phyloP scores from a whole-genome alignment of 179 eudicot genomes.

The Corrigiola litoralis region DNA sequence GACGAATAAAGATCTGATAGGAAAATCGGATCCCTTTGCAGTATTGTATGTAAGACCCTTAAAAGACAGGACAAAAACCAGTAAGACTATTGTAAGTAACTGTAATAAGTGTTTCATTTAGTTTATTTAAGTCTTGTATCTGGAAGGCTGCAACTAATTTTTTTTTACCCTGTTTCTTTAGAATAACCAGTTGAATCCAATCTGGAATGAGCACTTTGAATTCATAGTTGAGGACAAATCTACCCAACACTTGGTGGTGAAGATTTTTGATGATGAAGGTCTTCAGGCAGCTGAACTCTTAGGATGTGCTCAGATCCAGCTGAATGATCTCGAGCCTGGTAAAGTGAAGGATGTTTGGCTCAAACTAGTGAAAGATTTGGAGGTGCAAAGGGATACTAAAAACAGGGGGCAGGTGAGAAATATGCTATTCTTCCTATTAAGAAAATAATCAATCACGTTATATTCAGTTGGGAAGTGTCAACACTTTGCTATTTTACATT shows the following conservation, averaged over 20 bases:
- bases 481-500: neutral
- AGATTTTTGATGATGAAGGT: conserved; percentile 84
- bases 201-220: conserved; percentile 95
- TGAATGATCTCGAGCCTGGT: conserved; percentile 81
- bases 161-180: too few relatives aligned
- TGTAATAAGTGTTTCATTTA: neutral
- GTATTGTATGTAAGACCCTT: conserved; percentile 70
- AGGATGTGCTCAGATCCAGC: conserved; percentile 74
- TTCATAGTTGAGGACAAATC: conserved; percentile 80
- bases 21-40: conserved; percentile 97
- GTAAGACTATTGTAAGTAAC: conserved; percentile 74
- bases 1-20: conserved; percentile 83
- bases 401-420: conserved; percentile 79
- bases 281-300: conserved; percentile 74
- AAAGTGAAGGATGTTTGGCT: conserved; percentile 92
- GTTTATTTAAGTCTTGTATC: neutral
- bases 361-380: conserved; percentile 88
- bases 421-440: neutral
- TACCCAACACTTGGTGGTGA: conserved; percentile 85
- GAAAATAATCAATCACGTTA: neutral
- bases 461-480: neutral
- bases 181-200: conserved; percentile 82
- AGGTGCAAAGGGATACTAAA: conserved; percentile 77
- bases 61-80: conserved; percentile 68
- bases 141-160: too few relatives aligned